Conservation (phyloP, 306 rosid species). For the Ochetophila trinervis region DNA sequence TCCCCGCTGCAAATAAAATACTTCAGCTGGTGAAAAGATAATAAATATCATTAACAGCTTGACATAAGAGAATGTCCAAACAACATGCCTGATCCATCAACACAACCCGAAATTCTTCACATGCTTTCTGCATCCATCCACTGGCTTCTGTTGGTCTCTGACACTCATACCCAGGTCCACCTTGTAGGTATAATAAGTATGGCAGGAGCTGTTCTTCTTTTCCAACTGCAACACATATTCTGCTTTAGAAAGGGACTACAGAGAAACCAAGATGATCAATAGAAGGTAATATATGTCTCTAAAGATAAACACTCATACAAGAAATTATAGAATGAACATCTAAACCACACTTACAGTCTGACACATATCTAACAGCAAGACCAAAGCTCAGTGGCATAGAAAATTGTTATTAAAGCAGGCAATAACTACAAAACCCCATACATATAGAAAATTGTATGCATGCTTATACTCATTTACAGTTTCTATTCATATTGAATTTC, state of each 20-base stretch:
- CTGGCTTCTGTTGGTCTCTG: constrained; percentile 71
- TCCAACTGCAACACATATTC: constrained; percentile 54
- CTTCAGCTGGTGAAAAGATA: constrained; percentile 21
- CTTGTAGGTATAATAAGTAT: constrained; percentile 80
- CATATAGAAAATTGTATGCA: too few species aligned
- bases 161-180: constrained; percentile 96
- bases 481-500: too few species aligned
- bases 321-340: background rate
- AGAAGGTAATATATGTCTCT: background rate
- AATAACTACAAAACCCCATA: too few species aligned
- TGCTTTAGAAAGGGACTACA: constrained; percentile 20
- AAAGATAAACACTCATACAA: background rate
- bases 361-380: background rate
- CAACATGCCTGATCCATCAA: constrained; percentile 89
- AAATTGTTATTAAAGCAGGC: too few species aligned
- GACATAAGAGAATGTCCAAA: constrained; percentile 14
- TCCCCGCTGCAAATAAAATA: constrained; percentile 71
- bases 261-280: constrained; percentile 1
- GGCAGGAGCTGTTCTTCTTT: constrained; percentile 76
- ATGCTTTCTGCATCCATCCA: constrained; percentile 88
- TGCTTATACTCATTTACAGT: too few species aligned
- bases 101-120: constrained; percentile 80
- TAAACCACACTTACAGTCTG: too few species aligned
- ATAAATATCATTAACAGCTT: constrained; percentile 14
- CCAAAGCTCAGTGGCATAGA: background rate